Base-by-base conservation (phyloP, 176 grass and related monocot genomes). In the Luzula sylvatica region DNA sequence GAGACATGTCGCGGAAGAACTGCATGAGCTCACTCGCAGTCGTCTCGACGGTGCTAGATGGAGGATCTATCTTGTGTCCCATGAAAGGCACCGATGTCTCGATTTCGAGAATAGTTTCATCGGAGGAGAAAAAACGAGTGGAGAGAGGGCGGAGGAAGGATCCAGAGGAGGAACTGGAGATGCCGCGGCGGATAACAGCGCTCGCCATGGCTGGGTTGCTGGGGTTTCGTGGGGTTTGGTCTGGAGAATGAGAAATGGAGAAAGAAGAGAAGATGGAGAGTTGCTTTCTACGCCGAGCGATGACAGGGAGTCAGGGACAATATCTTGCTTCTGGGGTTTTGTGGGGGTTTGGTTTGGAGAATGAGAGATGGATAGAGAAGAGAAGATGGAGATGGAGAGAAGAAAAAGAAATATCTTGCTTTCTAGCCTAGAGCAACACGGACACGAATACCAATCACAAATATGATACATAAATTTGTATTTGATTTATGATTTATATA, bases 41-140 rank as follows among this genome's bases (percentile, higher is more conserved):
- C 45, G 83, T 86, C 38, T 73, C 0, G 0, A 72, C 42, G 0
- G 13, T 23, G 15, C 83, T 76, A 1, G 80, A 23, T 0, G 90
- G 90, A 0, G 77, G 63, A 1, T 95, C 77, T 7, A 88, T 56
- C 52, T 18, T 38, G 74, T 88, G 80, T 3, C 70, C 38, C 4
- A 35, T 70, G 80, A 71, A 88, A 20, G 89, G 89, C 0, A 82
- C 43, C 20, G 79, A 84, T 3, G 89, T 95, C 28, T 82, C 80
- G 8, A 95, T 50, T 20, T 79, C 75, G 17, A 95, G 55, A 21
- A 61, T 6, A 0, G 80, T 26, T 1, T 62, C 40, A 11, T 72
- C 58, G 6, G 71, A 75, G 27, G 66, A 20, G 38, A 65, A 50
- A 45, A 58, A 16, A 9, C 59, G 52, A 0, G 42, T 17, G 16